Percentiles rank a stretch among this genome's conserved stretches.
Evolutionary conservation across 192 early-diverging fungal genomes (phyloP).

Genomic region (Chytriomyces sp.): DNA sequence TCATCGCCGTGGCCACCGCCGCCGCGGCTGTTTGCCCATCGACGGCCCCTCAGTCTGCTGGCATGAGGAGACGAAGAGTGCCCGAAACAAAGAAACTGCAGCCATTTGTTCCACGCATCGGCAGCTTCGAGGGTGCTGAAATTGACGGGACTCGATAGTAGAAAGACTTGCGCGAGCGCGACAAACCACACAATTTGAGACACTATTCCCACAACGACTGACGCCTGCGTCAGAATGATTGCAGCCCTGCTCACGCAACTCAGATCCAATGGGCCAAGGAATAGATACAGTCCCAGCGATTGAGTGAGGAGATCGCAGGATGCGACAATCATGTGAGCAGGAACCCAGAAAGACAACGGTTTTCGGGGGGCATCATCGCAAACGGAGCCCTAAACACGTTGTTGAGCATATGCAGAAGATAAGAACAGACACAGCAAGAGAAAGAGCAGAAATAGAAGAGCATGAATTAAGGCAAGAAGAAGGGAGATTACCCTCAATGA

Average conservation of each 20-base stretch:
- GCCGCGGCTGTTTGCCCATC: slow-evolving; percentile 6
- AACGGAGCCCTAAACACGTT: slow-evolving; percentile 32
- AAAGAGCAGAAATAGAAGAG: too few species aligned
- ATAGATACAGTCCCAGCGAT: slow-evolving; percentile 32
- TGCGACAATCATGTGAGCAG: slow-evolving; percentile 28
- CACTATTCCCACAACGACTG: slow-evolving; percentile 18
- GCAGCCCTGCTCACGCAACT: not conserved
- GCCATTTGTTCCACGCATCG: slow-evolving; percentile 39
- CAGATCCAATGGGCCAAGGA: not conserved
- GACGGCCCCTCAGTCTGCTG: too few species aligned
- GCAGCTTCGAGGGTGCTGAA: slow-evolving; percentile 37
- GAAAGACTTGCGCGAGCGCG: slow-evolving; percentile 22
- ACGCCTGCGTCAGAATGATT: slow-evolving; percentile 5
- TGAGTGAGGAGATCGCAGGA: slow-evolving; percentile 29
- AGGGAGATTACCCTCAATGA: slow-evolving; percentile 10
- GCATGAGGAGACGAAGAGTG: not conserved
- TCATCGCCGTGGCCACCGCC: slow-evolving; percentile 1
- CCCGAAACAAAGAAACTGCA: slow-evolving; percentile 39
- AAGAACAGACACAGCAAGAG: too few species aligned
- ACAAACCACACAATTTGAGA: slow-evolving; percentile 29
- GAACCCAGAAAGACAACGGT: slow-evolving; percentile 37
- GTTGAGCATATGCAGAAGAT: too few species aligned
- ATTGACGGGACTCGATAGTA: slow-evolving; percentile 44
- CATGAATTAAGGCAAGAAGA: too few species aligned
- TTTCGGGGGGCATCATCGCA: slow-evolving; percentile 38